Base-by-base conservation (phyloP, 352 stramenopile species). In the Globisporangium cederbergense region DNA sequence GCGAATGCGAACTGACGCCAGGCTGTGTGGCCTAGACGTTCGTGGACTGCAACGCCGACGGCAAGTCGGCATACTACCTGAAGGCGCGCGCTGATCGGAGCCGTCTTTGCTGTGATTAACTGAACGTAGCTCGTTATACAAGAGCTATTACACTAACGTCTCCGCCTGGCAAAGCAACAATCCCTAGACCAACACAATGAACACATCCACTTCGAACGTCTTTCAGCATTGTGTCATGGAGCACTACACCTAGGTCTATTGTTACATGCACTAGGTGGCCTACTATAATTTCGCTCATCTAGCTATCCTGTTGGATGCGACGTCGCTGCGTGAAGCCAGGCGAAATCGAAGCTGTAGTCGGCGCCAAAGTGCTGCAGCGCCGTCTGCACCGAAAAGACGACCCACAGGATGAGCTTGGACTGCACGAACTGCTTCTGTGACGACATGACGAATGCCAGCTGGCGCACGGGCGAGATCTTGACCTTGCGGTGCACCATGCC, bases 391-490 rank as follows among this genome's bases (percentile, higher is more conserved):
- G 62, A 68, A 51, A 75, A 78, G n/a, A 73, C 66, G 13, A 79
- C 73, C 77, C 74, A 82, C 8, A 85, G 45, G 16, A 85, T 65
- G 28, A 85, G 32, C 45, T 82, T 80, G 1, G 66, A 73, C 47
- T 81, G 74, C 11, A 85, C 67, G 57, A 77, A 67, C 40, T 82
- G 67, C 0, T 32, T 62, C 36, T 85, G 42, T 65, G 1, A 82
- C 57, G 13, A n/a, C 42, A 47, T 47, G 42, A 83, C 74, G 38
- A 83, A 83, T 0, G 68, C 66, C 0, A 86, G 46, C 16, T 78
- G 71, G 10, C 68, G 65, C 22, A 78, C 34, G 2, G 67, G 64
- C 10, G 74, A 81, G 8, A 71, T 63, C 2, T 67, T 42, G 11
- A 78, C n/a, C 13, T 65, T 62, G 20, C 50, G 72, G 22, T 59